Evolutionary conservation across 2,329 filamentous ascomycete genomes (phyloP), one percentile per base, ranked within the genome.

Genomic region (Sphaceloma murrayae): DNA sequence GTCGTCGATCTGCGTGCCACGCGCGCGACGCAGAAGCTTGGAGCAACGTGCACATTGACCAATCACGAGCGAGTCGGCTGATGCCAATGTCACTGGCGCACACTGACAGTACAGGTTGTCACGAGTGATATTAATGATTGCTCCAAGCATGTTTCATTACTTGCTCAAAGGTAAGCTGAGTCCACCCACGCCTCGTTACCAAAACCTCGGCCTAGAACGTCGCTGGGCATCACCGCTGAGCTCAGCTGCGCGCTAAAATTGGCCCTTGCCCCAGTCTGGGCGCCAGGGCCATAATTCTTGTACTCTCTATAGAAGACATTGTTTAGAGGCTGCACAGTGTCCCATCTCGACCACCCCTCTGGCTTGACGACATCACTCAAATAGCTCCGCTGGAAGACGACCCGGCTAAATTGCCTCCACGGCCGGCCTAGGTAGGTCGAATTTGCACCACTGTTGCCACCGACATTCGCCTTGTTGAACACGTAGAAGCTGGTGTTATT

Each of bases 231-330:
- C 2, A 34, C n/a, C 10, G 70, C 58, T 29, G 56, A 47, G 17
- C 51, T 56, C 40, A 72, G 47, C 45, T 58, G 63, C 33, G 57
- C 63, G 3, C 66, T 56, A 51, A 74, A 76, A 49, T 60, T 63
- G 6, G 73, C 75, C 38, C 77, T 63, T 0, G 63, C 67, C 1
- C 74, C 74, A 3, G 14, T 40, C 13, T 60, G 58, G 2, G 76
- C 65, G 2, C 78, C 78, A 21, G 62, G 56, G 1, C 78, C 78
- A 1, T 67, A 68, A 58, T 82, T 82, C 16, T 54, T 59, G 53
- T 72, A 80, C 64, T 82, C 78, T 6, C 60, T 73, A 50, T 74
- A 80, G 16, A 64, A 58, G 2, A 80, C 70, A 31, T 73, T 61
- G 4, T 27, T 26, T 4, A 27, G n/a, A n/a, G 14, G 29, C 10